Percentiles rank a stretch among this genome's conserved stretches.
phyloP scores from a whole-genome alignment of 2,329 filamentous ascomycete genomes.

The Fusarium algeriense region DNA sequence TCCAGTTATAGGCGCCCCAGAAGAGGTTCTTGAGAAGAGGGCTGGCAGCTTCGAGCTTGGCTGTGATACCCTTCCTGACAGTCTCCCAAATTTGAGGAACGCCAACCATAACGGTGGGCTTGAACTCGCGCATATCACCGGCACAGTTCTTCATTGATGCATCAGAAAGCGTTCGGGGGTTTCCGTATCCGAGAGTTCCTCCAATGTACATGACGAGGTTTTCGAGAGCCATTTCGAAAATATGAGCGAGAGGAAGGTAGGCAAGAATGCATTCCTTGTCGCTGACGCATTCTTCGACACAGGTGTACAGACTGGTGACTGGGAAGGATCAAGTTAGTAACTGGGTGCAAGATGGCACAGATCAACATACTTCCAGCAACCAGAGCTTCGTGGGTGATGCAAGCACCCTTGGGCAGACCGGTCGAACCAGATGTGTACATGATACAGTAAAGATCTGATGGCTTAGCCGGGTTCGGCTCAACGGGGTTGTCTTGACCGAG shows the following conservation, averaged over 20 bases:
- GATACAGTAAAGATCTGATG: constrained; percentile 84
- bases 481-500: constrained; percentile 76
- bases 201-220: constrained; percentile 91
- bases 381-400: constrained; percentile 83
- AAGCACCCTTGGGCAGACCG: constrained; percentile 88
- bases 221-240: constrained; percentile 96
- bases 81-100: constrained; percentile 98
- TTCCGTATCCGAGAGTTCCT: constrained; percentile 92
- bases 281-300: constrained; percentile 82
- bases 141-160: constrained; percentile 87
- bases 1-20: constrained; percentile 72
- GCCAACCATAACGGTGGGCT: constrained; percentile 89
- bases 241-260: constrained; percentile 94
- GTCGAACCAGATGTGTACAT: constrained; percentile 93
- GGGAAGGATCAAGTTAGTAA: constrained; percentile 22
- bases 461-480: constrained; percentile 76
- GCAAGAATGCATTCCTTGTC: constrained; percentile 84
- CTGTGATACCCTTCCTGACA: constrained; percentile 92
- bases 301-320: constrained; percentile 83
- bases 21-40: constrained; percentile 82
- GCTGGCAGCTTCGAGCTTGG: constrained; percentile 79
- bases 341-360: constrained; percentile 1
- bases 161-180: constrained; percentile 89
- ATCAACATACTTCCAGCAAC: constrained; percentile 73
- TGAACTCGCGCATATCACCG: constrained; percentile 93